Percentiles rank a stretch among this genome's conserved stretches.
phyloP scores from a whole-genome alignment of 1,139 yeast genomes.

The Insectozyma bohioensis region DNA sequence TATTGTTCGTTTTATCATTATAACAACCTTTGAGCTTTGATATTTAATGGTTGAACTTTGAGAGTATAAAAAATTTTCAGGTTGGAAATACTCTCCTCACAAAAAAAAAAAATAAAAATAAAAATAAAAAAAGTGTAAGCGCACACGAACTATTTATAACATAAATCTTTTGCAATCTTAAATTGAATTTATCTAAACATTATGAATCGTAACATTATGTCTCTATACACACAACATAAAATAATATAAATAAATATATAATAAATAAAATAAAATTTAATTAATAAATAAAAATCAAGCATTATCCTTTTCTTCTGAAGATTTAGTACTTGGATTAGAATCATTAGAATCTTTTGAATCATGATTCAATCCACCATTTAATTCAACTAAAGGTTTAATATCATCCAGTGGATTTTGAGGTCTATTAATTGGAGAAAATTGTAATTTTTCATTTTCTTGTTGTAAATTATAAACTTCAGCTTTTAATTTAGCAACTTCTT shows the following conservation, averaged over 20 bases:
- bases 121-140: not conserved
- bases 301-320: no score
- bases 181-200: no score
- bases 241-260: no score
- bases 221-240: no score
- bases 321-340: no score
- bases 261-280: no score
- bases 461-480: conserved; percentile 63
- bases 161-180: no score
- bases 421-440: conserved; percentile 18
- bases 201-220: no score
- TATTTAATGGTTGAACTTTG: not conserved
- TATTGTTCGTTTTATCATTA: conserved; percentile 9
- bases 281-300: no score
- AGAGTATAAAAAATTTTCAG: conserved; percentile 1
- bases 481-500: conserved; percentile 72
- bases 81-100: no score
- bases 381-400: conserved; percentile 3
- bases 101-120: no score
- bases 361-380: conserved; percentile 5
- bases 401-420: conserved; percentile 13
- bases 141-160: conserved; percentile 1
- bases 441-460: conserved; percentile 47
- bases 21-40: not conserved
- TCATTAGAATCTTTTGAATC: no score